Percentiles rank a stretch among this genome's conserved stretches.
Evolutionary conservation across 306 rosid genomes (phyloP).

Genomic region (Cajanus cajan): DNA sequence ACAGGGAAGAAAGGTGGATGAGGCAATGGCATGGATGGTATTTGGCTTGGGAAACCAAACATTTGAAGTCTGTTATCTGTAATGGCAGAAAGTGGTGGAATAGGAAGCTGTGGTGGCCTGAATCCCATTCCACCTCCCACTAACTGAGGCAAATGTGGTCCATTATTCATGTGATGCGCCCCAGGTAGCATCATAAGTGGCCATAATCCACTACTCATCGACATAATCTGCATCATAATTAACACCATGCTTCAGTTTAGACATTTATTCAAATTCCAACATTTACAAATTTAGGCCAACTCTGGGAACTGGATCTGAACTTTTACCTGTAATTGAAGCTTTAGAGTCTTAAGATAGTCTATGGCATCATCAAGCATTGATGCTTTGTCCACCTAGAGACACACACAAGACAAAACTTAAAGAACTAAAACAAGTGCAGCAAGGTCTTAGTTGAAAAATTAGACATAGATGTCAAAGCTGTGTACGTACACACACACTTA

Average conservation of each 20-base stretch:
- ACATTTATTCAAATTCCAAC: background rate
- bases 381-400: slow-evolving; percentile 47
- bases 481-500: background rate
- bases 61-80: slow-evolving; percentile 32
- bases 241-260: background rate
- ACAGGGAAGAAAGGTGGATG: slow-evolving; percentile 33
- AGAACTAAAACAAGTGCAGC: background rate
- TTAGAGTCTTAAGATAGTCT: slow-evolving; percentile 51
- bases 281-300: background rate
- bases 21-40: slow-evolving; percentile 25
- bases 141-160: background rate
- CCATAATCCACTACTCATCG: slow-evolving; percentile 46
- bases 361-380: slow-evolving; percentile 65
- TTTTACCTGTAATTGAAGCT: slow-evolving; percentile 56
- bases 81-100: slow-evolving; percentile 30
- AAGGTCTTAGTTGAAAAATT: background rate
- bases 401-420: background rate
- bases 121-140: slow-evolving; percentile 35
- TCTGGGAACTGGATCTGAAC: background rate
- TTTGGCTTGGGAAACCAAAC: slow-evolving; percentile 45
- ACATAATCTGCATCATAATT: slow-evolving; percentile 44
- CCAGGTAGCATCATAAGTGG: slow-evolving; percentile 45
- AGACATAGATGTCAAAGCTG: background rate
- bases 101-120: slow-evolving; percentile 34
- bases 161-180: slow-evolving; percentile 14